Evolutionary conservation across 805 yeast genomes (phyloP).

Genomic region (Henningerozyma blattae): DNA sequence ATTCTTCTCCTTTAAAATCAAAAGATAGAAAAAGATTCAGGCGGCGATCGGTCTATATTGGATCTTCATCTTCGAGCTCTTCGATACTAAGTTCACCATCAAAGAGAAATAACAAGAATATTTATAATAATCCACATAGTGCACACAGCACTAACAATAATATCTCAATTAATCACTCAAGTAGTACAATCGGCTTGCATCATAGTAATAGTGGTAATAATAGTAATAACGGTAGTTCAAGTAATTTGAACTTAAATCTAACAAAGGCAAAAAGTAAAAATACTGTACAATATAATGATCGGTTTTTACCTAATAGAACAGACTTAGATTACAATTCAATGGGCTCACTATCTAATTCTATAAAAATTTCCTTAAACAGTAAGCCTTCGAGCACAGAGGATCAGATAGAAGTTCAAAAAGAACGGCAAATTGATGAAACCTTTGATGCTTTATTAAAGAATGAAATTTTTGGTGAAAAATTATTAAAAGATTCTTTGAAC

Average conservation of each 20-base stretch:
- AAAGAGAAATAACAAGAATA: constrained; percentile 22
- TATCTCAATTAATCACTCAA: too few relatives aligned
- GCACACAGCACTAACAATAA: too few relatives aligned
- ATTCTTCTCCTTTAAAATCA: constrained; percentile 21
- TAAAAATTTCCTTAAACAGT: constrained; percentile 9
- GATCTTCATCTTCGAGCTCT: constrained; percentile 12
- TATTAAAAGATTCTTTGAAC: constrained; percentile 34
- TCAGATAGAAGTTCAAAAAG: constrained; percentile 56
- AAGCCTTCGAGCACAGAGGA: constrained; percentile 24
- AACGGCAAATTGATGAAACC: constrained; percentile 76
- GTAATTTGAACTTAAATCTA: too few relatives aligned
- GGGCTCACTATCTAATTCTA: constrained; percentile 28
- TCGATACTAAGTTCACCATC: constrained; percentile 20
- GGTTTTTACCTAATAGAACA: constrained; percentile 79
- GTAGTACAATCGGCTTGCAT: too few relatives aligned
- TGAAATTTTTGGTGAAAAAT: constrained; percentile 82
- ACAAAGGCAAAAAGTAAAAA: too few relatives aligned
- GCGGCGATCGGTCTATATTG: constrained; percentile 1
- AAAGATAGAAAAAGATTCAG: constrained; percentile 7
- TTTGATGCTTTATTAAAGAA: constrained; percentile 78
- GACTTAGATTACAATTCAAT: constrained; percentile 87
- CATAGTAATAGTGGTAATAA: too few relatives aligned
- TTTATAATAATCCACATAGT: constrained; percentile 25
- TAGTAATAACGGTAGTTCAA: too few relatives aligned
- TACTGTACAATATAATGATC: constrained; percentile 78